Base-by-base conservation (phyloP, 2,329 filamentous ascomycete genomes). In the Fonsecaea nubica region DNA sequence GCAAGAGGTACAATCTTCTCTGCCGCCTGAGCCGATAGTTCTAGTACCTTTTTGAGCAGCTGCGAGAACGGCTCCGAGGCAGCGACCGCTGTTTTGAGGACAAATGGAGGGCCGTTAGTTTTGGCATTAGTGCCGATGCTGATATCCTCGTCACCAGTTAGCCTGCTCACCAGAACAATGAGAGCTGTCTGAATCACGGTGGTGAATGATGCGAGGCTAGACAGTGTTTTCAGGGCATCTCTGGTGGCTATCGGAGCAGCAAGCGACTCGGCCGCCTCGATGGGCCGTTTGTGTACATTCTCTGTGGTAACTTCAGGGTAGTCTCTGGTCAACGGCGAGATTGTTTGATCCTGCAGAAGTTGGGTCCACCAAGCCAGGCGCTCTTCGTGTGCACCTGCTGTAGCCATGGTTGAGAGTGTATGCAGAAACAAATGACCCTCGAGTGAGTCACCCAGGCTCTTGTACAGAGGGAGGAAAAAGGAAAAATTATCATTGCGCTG, bases 61-160 rank as follows among this genome's bases (percentile, higher is more conserved):
- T 78, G 73, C 8, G 74, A 67, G 60, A 83, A 83, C 2, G 76
- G 75, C 65, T 81, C 80, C 30, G 76, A 76, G 2, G 76, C 67
- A 21, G 78, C 75, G 69, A 82, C 76, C 42, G 79, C 77, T 12
- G 80, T 74, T 58, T 80, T 76, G 15, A 83, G 71, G 63, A 83
- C 80, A 66, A 82, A 82, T 52, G 80, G 78, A 53, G 79, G 78
- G 35, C 79, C 80, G 70, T 81, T 79, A 52, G 79, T 77, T 9
- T 74, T 76, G 12, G 75, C 74, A 64, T 78, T 82, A 53, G 81
- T 81, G 40, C 79, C 81, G 62, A 83, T 74, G 38, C 80, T 79
- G 66, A 83, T 82, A 70, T 83, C 81, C 68, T 83, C 81, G 66
- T 83, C 81, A 18, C 81, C 81, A 13, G 81, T 83, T 69, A 83